Evolutionary conservation across 169 alveolate species (phyloP), one percentile per base, ranked within the genome.

Genomic region (Plasmodium blacklocki): DNA sequence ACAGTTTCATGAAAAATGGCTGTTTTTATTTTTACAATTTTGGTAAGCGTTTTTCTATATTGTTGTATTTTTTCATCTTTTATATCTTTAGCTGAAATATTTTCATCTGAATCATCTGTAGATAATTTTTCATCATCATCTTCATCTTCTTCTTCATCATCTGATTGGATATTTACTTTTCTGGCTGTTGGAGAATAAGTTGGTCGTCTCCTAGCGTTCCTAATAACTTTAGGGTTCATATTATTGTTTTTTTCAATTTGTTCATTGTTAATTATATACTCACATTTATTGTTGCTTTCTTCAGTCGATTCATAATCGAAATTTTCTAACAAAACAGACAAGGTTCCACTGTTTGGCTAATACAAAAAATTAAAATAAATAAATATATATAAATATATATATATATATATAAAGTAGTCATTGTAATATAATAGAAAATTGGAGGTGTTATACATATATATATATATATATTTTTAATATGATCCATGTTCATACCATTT

Each of bases 1-100:
- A 93, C 95, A 76, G 91, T 88, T 78, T 88, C 96, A 47, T 91
- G 93, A 49, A 92, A 88, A 23, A 92, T 88, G 8, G 95, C 93
- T 8, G 95, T 89, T 74, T 93, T 93, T 63, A 93, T 88, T 71
- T 93, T 93, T 14, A 93, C 94, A 23, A 73, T 83, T 54, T 88
- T 88, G n/a, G 95, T 92, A 49, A 93, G 63, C n/a, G 74, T 59
- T 87, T 92, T 92, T 68, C 93, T 88, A 60, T 85, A 93, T 21
- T 92, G 93, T 60, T 78, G 32, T 14, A 93, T 88, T 68, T 89
- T 92, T 63, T 88, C 93, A 32, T 66, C 88, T 23, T 91, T 85
- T 71, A 93, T 62, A 70, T 92, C 95, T 88, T 88, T 93, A 14
- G 96, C 93, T 52, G 96, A 74, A 64, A 78, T 78, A 58, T 78